Base-by-base conservation (phyloP, 163 green algal species). In the Scenedesmus sp. region DNA sequence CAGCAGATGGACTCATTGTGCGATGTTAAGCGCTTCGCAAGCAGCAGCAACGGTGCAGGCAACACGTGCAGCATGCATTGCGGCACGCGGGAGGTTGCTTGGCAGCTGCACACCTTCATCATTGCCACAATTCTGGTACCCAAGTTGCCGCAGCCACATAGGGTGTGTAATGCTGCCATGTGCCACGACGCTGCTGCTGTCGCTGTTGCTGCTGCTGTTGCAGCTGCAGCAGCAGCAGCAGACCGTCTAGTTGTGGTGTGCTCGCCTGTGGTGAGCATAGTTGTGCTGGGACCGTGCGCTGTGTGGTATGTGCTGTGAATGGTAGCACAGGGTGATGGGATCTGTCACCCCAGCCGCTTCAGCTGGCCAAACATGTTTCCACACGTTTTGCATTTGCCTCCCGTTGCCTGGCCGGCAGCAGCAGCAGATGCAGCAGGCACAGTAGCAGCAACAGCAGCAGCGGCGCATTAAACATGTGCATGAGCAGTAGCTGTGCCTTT, bases 371-470 rank as follows among this genome's bases (percentile, higher is more conserved):
- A 90, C 20, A 90, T 53, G 0, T 83, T 53, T 5, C 85, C 85
- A 46, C 85, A 90, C 15, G 30, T 15, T 49, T 90, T 90, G 44
- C 85, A 90, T 7, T 90, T 90, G 68, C 85, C 85, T 18, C 85
- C 85, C 7, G 85, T 90, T 7, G 85, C 85, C 43, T 76, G 30
- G 65, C 56, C 15, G 20, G 30, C 65, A 76, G 65, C 65, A 76
- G 65, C 30, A 68, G 16, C 15, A 68, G 56, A n/a, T n/a, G n/a
- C 56, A 68, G 56, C 56, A 68, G 56, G 15, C 24, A 26, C 16
- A 68, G 53, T 26, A 40, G 61, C 61, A 76, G 30, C 65, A 76
- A 30, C 65, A 76, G 5, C 65, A 76, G 30, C 30, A 76, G 65
- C 65, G 40, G 65, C 51, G 13, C 20, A 15, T 16, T 53, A 53